Conservation (phyloP, 495 filamentous ascomycete species). For the Xylaria telfairii region DNA sequence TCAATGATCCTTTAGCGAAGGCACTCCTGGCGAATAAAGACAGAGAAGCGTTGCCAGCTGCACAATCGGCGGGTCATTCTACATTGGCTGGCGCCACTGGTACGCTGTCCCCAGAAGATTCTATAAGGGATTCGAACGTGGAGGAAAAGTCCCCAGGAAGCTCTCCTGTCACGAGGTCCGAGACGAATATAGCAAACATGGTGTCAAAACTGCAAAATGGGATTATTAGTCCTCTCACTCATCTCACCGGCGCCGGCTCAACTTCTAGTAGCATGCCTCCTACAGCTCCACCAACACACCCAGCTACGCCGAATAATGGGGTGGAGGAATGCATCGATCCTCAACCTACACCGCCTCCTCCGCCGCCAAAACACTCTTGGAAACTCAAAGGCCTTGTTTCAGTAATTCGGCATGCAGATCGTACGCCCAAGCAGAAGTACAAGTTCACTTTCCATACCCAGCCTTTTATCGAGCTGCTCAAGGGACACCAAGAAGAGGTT, state of each 20-base stretch:
- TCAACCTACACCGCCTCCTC: slow-evolving; percentile 65
- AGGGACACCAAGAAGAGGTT: slow-evolving; percentile 95
- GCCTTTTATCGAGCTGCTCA: slow-evolving; percentile 91
- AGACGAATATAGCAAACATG: slow-evolving; percentile 35
- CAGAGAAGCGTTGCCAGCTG: slow-evolving; percentile 42
- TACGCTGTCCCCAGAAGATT: slow-evolving; percentile 41
- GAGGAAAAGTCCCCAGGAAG: slow-evolving; percentile 38
- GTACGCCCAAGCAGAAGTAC: slow-evolving; percentile 98
- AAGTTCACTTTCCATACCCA: slow-evolving; percentile 98
- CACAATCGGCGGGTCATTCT: slow-evolving; percentile 37
- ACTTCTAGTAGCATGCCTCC: slow-evolving; percentile 47
- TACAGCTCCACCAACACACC: slow-evolving; percentile 49
- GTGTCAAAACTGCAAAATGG: slow-evolving; percentile 43
- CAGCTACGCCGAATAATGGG: slow-evolving; percentile 46
- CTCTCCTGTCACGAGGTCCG: slow-evolving; percentile 42
- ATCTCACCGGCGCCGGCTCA: slow-evolving; percentile 40
- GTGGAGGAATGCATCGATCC: slow-evolving; percentile 36
- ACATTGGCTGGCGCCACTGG: slow-evolving; percentile 43
- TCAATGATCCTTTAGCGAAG: slow-evolving; percentile 46
- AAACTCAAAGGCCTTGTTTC: slow-evolving; percentile 98
- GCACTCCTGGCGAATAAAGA: slow-evolving; percentile 40
- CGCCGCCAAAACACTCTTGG: slow-evolving; percentile 94
- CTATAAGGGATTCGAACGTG: slow-evolving; percentile 35
- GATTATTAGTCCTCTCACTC: slow-evolving; percentile 42
- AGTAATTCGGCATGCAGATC: slow-evolving; percentile 93